These are phyloP conservation scores for Ilex asprella DNA, from an alignment of 257 asterid genomes.

Conservation along the genomic window DNA sequence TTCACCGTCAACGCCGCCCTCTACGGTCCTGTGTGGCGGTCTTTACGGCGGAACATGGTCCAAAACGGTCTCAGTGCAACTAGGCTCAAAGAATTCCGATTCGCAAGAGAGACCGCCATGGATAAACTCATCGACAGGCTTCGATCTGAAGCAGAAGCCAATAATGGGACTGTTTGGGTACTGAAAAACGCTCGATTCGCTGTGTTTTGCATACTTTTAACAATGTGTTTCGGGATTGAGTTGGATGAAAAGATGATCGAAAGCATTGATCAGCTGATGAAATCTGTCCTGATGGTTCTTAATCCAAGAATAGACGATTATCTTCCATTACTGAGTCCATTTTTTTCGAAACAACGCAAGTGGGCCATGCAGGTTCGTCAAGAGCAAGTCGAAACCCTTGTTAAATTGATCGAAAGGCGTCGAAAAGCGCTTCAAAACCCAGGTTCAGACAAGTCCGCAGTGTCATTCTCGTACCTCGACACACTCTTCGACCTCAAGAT, in stretches of 20 bases:
- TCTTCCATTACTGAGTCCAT: constrained; percentile 60
- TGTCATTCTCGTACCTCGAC: constrained; percentile 68
- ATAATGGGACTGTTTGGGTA: constrained; percentile 61
- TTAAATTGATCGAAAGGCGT: constrained; percentile 59
- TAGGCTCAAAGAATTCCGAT: constrained; percentile 45
- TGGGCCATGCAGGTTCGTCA: constrained; percentile 54
- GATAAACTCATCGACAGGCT: constrained; percentile 48
- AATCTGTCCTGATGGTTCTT: constrained; percentile 50
- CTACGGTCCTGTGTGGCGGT: constrained; percentile 85
- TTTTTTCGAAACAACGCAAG: constrained; percentile 65
- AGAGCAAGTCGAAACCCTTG: constrained; percentile 58
- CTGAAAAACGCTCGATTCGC: constrained; percentile 68
- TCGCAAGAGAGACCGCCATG: constrained; percentile 58
- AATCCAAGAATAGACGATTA: constrained; percentile 86
- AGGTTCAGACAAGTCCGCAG: constrained; percentile 42
- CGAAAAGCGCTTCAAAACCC: constrained; percentile 45
- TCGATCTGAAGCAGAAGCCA: constrained; percentile 45
- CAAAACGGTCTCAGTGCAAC: constrained; percentile 69
- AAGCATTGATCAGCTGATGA: constrained; percentile 58
- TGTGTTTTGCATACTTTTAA: constrained; percentile 49
- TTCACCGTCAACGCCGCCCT: constrained; percentile 78
- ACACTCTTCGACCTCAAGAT: constrained; percentile 63
- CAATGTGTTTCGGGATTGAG: constrained; percentile 86
- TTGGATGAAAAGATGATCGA: constrained; percentile 65
- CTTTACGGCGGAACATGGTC: constrained; percentile 83